These are phyloP conservation scores for Monosporascus sp. DNA, from an alignment of 2,329 filamentous ascomycete genomes.

Conservation along the genomic window DNA sequence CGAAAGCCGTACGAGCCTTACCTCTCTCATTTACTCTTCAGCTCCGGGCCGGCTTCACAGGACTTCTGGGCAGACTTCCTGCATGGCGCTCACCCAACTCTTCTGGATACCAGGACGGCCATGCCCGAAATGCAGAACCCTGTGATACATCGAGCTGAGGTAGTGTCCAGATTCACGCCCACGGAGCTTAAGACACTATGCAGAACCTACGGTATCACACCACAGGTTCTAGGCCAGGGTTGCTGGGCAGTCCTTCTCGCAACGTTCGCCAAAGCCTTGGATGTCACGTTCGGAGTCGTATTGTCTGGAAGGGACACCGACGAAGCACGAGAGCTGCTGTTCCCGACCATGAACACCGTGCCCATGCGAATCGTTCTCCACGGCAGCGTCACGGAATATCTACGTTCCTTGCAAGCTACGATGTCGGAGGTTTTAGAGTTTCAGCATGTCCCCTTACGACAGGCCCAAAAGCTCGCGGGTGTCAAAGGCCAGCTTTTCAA, in stretches of 20 bases:
- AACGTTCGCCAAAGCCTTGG: conserved; percentile 55
- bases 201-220: conserved; percentile 58
- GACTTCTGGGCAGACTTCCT: conserved; percentile 71
- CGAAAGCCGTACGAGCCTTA: conserved; percentile 47
- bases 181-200: conserved; percentile 53
- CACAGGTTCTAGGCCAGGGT: conserved; percentile 71
- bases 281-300: conserved; percentile 77
- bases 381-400: conserved; percentile 57
- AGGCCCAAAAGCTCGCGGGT: conserved; percentile 51
- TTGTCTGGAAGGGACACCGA: conserved; percentile 79
- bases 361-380: conserved; percentile 68
- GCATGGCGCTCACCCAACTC: conserved; percentile 38
- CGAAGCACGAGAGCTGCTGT: conserved; percentile 61
- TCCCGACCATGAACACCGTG: conserved; percentile 91
- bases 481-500: conserved; percentile 40
- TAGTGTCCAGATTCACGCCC: conserved; percentile 34
- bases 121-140: background rate
- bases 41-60: conserved; percentile 34
- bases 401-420: conserved; percentile 68
- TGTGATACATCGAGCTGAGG: conserved; percentile 37
- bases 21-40: conserved; percentile 47
- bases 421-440: conserved; percentile 61
- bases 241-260: conserved; percentile 71
- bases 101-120: conserved; percentile 15
- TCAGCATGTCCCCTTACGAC: conserved; percentile 73